Conservation (phyloP, 345 rosid genomes). For the Moricandia arvensis region DNA sequence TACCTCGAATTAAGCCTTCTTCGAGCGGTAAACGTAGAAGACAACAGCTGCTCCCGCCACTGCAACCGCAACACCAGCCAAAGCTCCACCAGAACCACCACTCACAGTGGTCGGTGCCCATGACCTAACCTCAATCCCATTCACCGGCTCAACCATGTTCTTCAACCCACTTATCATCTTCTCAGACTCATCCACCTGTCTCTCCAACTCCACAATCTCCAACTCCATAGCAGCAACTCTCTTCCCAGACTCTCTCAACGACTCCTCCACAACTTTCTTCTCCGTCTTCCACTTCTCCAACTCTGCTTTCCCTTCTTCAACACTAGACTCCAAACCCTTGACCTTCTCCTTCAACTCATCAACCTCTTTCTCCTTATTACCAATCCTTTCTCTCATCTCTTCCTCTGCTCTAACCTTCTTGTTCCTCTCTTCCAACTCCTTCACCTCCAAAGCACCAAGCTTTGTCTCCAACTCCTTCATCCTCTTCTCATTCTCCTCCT, state of each 20-base stretch:
- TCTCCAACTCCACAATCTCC: conserved; percentile 44
- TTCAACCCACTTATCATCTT: conserved; percentile 45
- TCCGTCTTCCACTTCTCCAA: conserved; percentile 42
- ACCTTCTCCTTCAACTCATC: conserved; percentile 40
- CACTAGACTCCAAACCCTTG: conserved; percentile 42
- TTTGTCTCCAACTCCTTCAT: conserved; percentile 27
- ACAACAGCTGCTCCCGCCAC: conserved; percentile 48
- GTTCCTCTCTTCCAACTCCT: conserved; percentile 60
- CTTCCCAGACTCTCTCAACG: conserved; percentile 43
- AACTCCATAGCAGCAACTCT: conserved; percentile 38
- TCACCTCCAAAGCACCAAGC: conserved; percentile 49
- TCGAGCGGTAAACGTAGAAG: conserved; percentile 47
- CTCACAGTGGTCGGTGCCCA: conserved; percentile 5
- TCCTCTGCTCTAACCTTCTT: conserved; percentile 57
- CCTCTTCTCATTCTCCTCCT: neutral
- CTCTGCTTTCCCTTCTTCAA: conserved; percentile 32
- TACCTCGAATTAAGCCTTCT: conserved; percentile 39
- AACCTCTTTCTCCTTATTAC: conserved; percentile 52
- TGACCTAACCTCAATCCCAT: conserved; percentile 42
- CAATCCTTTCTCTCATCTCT: conserved; percentile 57
- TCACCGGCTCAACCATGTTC: conserved; percentile 43
- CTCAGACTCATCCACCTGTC: conserved; percentile 47
- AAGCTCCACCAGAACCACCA: conserved; percentile 50
- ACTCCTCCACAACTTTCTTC: conserved; percentile 40
- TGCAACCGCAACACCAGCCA: conserved; percentile 49